These are phyloP conservation scores for Penicillium sp. DNA, from an alignment of 2,329 filamentous ascomycete genomes.

Conservation along the genomic window DNA sequence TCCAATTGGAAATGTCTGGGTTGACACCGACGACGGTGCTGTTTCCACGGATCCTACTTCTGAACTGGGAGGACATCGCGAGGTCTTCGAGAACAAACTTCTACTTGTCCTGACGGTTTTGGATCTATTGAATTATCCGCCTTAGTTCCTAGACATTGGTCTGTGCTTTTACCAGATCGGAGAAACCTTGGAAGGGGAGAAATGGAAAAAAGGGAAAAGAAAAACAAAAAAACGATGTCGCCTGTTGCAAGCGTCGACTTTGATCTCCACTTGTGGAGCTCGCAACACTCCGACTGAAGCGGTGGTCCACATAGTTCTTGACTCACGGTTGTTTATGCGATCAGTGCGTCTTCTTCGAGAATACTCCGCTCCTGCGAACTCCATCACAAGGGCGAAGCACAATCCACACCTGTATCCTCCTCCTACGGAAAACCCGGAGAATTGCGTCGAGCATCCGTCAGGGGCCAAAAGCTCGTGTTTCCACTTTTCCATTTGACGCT, in stretches of 20 bases:
- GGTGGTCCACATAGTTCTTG: slow-evolving; percentile 3
- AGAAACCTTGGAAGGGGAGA: background rate
- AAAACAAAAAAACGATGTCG: background rate
- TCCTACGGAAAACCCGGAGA: background rate
- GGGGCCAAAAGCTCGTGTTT: slow-evolving; percentile 1
- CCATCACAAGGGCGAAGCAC: background rate
- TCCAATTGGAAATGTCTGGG: slow-evolving; percentile 5
- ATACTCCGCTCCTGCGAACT: slow-evolving; percentile 1
- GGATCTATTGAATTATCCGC: background rate
- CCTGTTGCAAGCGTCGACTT: slow-evolving; percentile 4
- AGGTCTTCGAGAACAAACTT: background rate
- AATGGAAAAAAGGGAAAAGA: background rate
- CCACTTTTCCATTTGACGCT: slow-evolving; percentile 8
- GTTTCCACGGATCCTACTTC: slow-evolving; percentile 8
- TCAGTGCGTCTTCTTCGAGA: slow-evolving; percentile 19
- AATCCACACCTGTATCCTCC: background rate
- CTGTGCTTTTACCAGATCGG: background rate
- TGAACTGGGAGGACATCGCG: background rate
- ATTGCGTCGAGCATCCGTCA: background rate
- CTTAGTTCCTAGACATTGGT: slow-evolving; percentile 4
- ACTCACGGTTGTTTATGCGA: slow-evolving; percentile 6
- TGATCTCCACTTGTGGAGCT: slow-evolving; percentile 16
- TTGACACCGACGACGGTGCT: slow-evolving; percentile 9
- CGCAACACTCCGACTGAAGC: slow-evolving; percentile 8
- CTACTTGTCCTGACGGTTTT: background rate